Percentiles rank a stretch among this genome's conserved stretches.
These are phyloP conservation scores for Epichloe festucae DNA, from an alignment of 2,329 filamentous ascomycete genomes.

Conservation along the genomic window DNA sequence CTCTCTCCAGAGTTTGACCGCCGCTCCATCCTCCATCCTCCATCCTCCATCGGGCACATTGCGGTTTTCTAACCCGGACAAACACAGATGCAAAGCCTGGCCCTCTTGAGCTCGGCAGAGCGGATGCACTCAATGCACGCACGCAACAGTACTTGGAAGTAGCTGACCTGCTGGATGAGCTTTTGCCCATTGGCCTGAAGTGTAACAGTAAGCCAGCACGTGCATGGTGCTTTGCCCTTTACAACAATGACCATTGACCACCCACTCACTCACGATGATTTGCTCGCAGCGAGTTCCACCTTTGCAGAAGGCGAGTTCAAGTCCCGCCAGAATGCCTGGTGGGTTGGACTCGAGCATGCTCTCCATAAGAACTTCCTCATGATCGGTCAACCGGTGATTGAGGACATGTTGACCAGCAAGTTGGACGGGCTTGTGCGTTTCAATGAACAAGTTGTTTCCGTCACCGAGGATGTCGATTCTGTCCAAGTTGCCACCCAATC, in stretches of 20 bases:
- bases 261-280: no score
- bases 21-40: no score
- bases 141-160: slow-evolving; percentile 36
- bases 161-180: slow-evolving; percentile 27
- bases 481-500: slow-evolving; percentile 21
- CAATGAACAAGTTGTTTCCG: slow-evolving; percentile 21
- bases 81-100: slow-evolving; percentile 24
- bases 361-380: slow-evolving; percentile 36
- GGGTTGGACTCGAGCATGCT: slow-evolving; percentile 30
- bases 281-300: slow-evolving; percentile 27
- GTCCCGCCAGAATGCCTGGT: slow-evolving; percentile 34
- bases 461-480: slow-evolving; percentile 47
- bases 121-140: slow-evolving; percentile 35
- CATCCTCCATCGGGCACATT: neutral
- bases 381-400: slow-evolving; percentile 35
- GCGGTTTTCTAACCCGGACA: neutral
- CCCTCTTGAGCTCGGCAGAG: slow-evolving; percentile 28
- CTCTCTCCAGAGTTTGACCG: neutral
- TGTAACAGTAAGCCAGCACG: slow-evolving; percentile 32
- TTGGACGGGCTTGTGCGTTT: slow-evolving; percentile 24
- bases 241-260: no score
- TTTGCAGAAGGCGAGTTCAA: slow-evolving; percentile 33
- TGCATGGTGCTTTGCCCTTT: neutral
- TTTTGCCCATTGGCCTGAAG: slow-evolving; percentile 29
- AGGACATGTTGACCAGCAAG: slow-evolving; percentile 23